These are phyloP conservation scores for Talaromyces liani DNA, from an alignment of 495 filamentous ascomycete species.

Conservation along the genomic window DNA sequence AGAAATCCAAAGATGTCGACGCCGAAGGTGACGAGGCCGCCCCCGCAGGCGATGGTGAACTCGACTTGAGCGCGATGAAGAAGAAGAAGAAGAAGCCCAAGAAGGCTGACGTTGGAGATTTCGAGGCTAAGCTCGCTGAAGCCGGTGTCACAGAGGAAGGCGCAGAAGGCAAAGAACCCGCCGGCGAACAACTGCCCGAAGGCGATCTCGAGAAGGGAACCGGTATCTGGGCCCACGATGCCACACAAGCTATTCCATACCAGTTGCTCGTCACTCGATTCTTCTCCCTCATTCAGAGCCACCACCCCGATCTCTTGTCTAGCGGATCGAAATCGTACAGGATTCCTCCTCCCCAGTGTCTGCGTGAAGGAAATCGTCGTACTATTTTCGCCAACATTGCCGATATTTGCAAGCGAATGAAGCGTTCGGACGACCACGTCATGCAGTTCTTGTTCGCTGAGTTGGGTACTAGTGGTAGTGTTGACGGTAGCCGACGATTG, in stretches of 20 bases:
- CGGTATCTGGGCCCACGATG: slow-evolving; percentile 85
- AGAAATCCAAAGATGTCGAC: slow-evolving; percentile 55
- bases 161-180: slow-evolving; percentile 40
- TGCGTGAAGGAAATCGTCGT: slow-evolving; percentile 99
- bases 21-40: slow-evolving; percentile 45
- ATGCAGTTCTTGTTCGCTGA: slow-evolving; percentile 96
- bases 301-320: slow-evolving; percentile 88
- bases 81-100: slow-evolving; percentile 91
- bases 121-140: slow-evolving; percentile 74
- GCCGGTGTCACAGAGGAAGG: slow-evolving; percentile 51
- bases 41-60: slow-evolving; percentile 54
- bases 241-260: slow-evolving; percentile 70
- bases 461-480: slow-evolving; percentile 89
- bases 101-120: slow-evolving; percentile 65
- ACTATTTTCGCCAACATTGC: slow-evolving; percentile 98
- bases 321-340: slow-evolving; percentile 91
- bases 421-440: slow-evolving; percentile 94
- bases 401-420: slow-evolving; percentile 91
- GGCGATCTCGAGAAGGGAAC: slow-evolving; percentile 88
- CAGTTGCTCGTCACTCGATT: slow-evolving; percentile 78
- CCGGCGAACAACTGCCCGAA: slow-evolving; percentile 39
- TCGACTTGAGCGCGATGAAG: slow-evolving; percentile 74
- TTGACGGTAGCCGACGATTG: slow-evolving; percentile 84
- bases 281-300: slow-evolving; percentile 82
- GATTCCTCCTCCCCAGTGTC: slow-evolving; percentile 97